Evolutionary conservation across 306 rosid genomes (phyloP), one percentile per base, ranked within the genome.

Genomic region (Pterocarpus santalinus): DNA sequence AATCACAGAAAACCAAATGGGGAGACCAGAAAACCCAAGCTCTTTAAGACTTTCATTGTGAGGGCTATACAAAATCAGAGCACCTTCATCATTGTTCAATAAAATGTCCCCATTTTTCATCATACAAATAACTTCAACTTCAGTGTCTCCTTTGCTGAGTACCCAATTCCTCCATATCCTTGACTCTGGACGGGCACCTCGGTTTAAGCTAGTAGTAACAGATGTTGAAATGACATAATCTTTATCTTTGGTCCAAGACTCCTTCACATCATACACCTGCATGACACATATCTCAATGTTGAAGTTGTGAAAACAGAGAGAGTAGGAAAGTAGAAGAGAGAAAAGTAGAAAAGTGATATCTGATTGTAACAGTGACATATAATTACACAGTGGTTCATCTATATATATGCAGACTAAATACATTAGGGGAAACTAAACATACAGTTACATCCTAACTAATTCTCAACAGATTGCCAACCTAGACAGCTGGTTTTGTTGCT

Each of bases 261-360:
- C 56, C 32, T 17, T 60, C 1, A 22, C 57, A 74, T 46, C 38
- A 8, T 74, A 74, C 17, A 38, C 56, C 30, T 41, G 65, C 79
- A 58, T 74, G 11, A 46, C 53, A 69, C 69, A 60, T 74, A 74
- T 74, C 30, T 74, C 69, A 58, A 10, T 1, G n/a, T n/a, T n/a
- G n/a, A n/a, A n/a, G n/a, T n/a, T n/a, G n/a, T n/a, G n/a, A n/a
- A n/a, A n/a, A n/a, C n/a, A n/a, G n/a, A n/a, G n/a, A n/a, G n/a
- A n/a, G n/a, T n/a, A n/a, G n/a, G n/a, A n/a, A n/a, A n/a, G n/a
- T n/a, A n/a, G n/a, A n/a, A n/a, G n/a, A n/a, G n/a, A n/a, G n/a
- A n/a, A n/a, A n/a, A n/a, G n/a, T n/a, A n/a, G n/a, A n/a, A n/a
- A n/a, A n/a, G n/a, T n/a, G n/a, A n/a, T n/a, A n/a, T n/a, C n/a